Evolutionary conservation across 2,329 filamentous ascomycete species (phyloP), one percentile per base, ranked within the genome.

Genomic region (Plectosphaerella sp.): DNA sequence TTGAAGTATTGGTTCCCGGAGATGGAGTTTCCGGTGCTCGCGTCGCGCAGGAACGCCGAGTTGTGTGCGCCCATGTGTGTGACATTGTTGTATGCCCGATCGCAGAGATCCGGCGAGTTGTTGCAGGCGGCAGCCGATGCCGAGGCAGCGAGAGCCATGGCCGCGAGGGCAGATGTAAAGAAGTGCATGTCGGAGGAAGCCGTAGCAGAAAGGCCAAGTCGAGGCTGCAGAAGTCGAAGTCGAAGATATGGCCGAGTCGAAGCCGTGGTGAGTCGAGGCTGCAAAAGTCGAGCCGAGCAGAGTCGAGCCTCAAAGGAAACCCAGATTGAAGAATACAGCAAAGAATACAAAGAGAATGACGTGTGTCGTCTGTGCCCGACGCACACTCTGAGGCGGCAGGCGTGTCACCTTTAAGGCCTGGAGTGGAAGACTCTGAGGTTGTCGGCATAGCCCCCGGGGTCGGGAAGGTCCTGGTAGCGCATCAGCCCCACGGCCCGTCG

Each of bases 31-130:
- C 71, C 73, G 1, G 83, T 87, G 51, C 76, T 78, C 24, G 72
- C 66, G 61, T 90, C 84, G 48, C 87, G 77, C 43, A 91, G 67
- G 65, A 91, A 92, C 11, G 88, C 77, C 55, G 82, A 84, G 70
- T 91, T 80, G 71, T 92, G 89, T 16, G 87, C 87, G 20, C 88
- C 88, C 62, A 93, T 81, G 66, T 92, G 80, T 3, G 89, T 92
- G 60, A 94, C 80, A 59, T 87, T 83, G 71, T 83, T 85, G 73
- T 94, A 94, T 16, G 80, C 72, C 57, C 82, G 82, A 55, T 72
- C 74, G 74, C 90, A 94, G 41, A 94, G 79, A 43, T 77, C 72
- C 0, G 88, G 87, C 1, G 87, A 91, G 75, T 93, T 93, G 72
- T 94, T 94, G 79, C 90, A 94, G 33, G 84, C 82, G 20, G 69